These are phyloP conservation scores for Xylariaceae sp. DNA, from an alignment of 2,329 filamentous ascomycete species.

Conservation along the genomic window DNA sequence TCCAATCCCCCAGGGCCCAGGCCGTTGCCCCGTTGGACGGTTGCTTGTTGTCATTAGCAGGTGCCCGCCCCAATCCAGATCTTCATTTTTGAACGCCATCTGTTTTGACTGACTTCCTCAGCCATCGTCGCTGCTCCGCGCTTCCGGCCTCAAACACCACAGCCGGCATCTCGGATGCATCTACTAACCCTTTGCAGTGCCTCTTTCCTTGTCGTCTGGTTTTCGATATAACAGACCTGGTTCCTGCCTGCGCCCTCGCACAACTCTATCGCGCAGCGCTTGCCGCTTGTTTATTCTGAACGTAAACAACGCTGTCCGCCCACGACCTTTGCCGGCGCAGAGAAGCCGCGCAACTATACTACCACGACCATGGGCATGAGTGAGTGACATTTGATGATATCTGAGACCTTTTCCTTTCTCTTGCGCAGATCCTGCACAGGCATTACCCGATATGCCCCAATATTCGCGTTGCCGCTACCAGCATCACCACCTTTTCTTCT, in stretches of 20 bases:
- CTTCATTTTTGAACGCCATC: background rate
- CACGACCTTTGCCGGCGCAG: too few relatives aligned
- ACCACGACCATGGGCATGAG: too few relatives aligned
- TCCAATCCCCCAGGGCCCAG: too few relatives aligned
- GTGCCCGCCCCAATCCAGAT: conserved; percentile 11
- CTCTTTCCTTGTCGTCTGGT: background rate
- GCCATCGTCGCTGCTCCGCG: conserved; percentile 12
- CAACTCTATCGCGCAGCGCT: too few relatives aligned
- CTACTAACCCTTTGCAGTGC: conserved; percentile 14
- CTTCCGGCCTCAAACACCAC: conserved; percentile 14
- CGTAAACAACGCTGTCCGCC: too few relatives aligned
- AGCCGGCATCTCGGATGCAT: conserved; percentile 11
- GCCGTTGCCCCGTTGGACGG: conserved; percentile 29
- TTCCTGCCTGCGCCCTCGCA: conserved; percentile 11
- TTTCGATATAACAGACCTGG: background rate
- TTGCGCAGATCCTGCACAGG: too few relatives aligned
- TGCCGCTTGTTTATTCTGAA: conserved; percentile 20
- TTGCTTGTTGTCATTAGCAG: conserved; percentile 30
- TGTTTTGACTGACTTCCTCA: conserved; percentile 20
- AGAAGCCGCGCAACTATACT: too few relatives aligned
- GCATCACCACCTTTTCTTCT: too few relatives aligned
- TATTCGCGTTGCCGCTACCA: too few relatives aligned
- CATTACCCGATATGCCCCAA: too few relatives aligned
- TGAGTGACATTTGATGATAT: too few relatives aligned
- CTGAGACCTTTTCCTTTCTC: too few relatives aligned